These are phyloP conservation scores for Epichloe baconii DNA, from an alignment of 2,329 filamentous ascomycete genomes.

Conservation along the genomic window DNA sequence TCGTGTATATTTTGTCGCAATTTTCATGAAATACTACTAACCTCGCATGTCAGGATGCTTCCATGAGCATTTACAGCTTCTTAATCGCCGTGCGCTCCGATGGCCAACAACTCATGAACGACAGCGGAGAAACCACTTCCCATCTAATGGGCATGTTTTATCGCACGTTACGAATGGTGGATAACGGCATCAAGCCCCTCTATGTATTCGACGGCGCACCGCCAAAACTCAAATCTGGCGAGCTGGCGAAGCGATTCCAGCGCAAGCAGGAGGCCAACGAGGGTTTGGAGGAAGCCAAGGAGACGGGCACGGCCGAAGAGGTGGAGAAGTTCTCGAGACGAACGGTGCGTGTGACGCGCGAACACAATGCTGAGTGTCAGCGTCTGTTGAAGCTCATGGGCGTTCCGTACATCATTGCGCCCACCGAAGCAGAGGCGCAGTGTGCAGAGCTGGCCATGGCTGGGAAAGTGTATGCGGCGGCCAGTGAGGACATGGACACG, in stretches of 20 bases:
- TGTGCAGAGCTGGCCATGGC: slow-evolving; percentile 81
- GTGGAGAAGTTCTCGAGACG: slow-evolving; percentile 92
- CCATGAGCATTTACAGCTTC: slow-evolving; percentile 99
- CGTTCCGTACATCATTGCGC: slow-evolving; percentile 85
- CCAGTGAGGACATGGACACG: slow-evolving; percentile 98
- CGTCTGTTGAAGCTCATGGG: slow-evolving; percentile 87
- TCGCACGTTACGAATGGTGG: slow-evolving; percentile 92
- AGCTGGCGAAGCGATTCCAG: slow-evolving; percentile 90
- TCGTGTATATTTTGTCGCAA: not conserved
- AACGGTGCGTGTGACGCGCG: slow-evolving; percentile 86
- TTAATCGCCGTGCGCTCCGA: slow-evolving; percentile 94
- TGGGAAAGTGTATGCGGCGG: slow-evolving; percentile 92
- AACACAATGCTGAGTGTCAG: slow-evolving; percentile 95
- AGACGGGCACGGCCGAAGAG: slow-evolving; percentile 93
- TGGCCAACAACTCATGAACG: slow-evolving; percentile 90
- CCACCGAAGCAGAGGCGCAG: slow-evolving; percentile 94
- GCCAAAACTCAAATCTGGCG: slow-evolving; percentile 93
- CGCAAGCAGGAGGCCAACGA: slow-evolving; percentile 88
- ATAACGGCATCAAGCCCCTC: slow-evolving; percentile 96
- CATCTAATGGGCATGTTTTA: slow-evolving; percentile 99
- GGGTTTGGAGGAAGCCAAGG: slow-evolving; percentile 85
- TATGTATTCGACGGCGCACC: slow-evolving; percentile 97
- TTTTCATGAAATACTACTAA: not conserved
- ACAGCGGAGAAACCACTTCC: slow-evolving; percentile 90
- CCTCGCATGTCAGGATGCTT: slow-evolving; percentile 30